phyloP scores from a whole-genome alignment of 2,329 filamentous ascomycete species.

The Aureobasidium sp. region DNA sequence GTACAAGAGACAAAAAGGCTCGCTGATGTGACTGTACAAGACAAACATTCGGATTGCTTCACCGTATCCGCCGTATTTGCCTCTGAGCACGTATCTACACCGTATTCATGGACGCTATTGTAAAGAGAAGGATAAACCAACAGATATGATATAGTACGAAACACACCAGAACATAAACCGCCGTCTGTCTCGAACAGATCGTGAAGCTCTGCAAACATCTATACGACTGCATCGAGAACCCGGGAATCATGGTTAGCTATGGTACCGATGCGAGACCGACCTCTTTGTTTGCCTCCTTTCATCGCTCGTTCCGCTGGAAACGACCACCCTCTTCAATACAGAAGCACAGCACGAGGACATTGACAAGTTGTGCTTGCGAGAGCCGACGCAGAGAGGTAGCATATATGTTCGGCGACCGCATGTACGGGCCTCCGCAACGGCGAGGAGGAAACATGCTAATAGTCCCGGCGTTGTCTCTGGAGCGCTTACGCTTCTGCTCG shows the following conservation, averaged over 20 bases:
- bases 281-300: background rate
- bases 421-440: slow-evolving; percentile 45
- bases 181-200: background rate
- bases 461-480: slow-evolving; percentile 77
- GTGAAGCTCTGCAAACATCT: background rate
- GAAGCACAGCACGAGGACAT: background rate
- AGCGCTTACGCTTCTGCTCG: slow-evolving; percentile 76
- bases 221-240: background rate
- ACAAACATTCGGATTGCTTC: background rate
- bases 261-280: background rate
- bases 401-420: background rate
- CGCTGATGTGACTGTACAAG: background rate
- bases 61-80: background rate
- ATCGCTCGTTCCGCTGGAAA: background rate
- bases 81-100: background rate
- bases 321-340: background rate
- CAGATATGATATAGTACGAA: too few species aligned
- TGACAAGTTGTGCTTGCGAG: background rate
- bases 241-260: background rate
- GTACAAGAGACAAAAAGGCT: background rate
- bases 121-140: background rate
- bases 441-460: slow-evolving; percentile 62
- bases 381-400: background rate
- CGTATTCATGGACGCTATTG: background rate
- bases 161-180: background rate